Base-by-base conservation (phyloP, 805 yeast genomes). In the Yamadazyma insecticola region DNA sequence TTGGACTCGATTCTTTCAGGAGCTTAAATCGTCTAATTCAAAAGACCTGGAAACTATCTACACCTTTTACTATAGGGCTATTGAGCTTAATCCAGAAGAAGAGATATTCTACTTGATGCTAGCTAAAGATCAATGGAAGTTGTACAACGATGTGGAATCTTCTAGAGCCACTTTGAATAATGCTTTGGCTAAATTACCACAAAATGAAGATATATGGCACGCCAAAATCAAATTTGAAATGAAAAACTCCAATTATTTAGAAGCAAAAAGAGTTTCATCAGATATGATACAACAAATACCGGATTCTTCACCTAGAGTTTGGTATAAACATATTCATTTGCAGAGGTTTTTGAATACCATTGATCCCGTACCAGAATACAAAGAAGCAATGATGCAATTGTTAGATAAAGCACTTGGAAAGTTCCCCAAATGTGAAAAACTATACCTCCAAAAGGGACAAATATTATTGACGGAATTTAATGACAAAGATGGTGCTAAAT, bases 191-290 rank as follows among this genome's bases (percentile, higher is more conserved):
- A 32, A 43, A 2, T 54, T 72, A 6, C 72, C 80, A 1, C 41
- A 53, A 0, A 64, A 60, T 37, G 79, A 75, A 37, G 74, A 70
- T 15, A 50, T 86, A 7, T 80, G 87, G 85, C 58, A 81, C 29
- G 90, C 90, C 0, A 67, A 79, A n/a, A 63, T 81, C 15, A 81
- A 84, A 41, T 54, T 87, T 20, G 84, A 83, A 34, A 57, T 61
- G 12, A 64, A 64, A 14, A 55, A 62, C 5, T 53, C 57, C 4
- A 48, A 70, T 19, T 67, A 68, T 33, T 51, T 51, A 1, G 41
- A 50, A 4, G 80, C 81, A 0, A 40, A 60, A 4, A 18, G 32
- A 1, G 39, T 44, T 8, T 54, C 68, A 0, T 51, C 58, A 1
- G 29, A 39, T n/a, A 40, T 51, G 13, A 13, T 55, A 4, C 25